A percentile compares a stretch with the other conserved stretches of the same genome.
These are phyloP conservation scores for Starmerella potacharoeniae DNA, from an alignment of 805 yeast species.

Conservation along the genomic window DNA sequence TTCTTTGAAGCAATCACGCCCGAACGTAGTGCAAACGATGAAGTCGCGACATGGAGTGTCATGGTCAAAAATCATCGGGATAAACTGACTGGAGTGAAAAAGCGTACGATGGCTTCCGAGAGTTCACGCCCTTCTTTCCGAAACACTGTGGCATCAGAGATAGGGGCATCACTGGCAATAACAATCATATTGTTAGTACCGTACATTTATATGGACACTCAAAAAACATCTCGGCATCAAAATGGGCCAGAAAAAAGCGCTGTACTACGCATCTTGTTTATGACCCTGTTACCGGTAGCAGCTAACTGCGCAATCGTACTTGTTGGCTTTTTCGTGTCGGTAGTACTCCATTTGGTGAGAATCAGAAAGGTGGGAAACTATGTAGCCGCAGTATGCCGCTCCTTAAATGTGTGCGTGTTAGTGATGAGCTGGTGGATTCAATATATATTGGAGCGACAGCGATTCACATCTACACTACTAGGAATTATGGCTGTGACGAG, in stretches of 20 bases:
- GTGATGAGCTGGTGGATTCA: conserved; percentile 48
- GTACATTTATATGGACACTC: conserved; percentile 60
- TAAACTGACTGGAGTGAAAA: conserved; percentile 73
- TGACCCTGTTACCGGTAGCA: conserved; percentile 16
- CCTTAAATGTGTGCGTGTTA: conserved; percentile 42
- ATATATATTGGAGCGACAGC: conserved; percentile 60
- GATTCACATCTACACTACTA: conserved; percentile 45
- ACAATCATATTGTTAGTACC: conserved; percentile 49
- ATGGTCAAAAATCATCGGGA: conserved; percentile 43
- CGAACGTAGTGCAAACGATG: not conserved
- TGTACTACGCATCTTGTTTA: conserved; percentile 41
- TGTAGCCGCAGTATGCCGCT: conserved; percentile 48
- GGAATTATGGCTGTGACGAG: conserved; percentile 48
- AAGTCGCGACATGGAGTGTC: not conserved
- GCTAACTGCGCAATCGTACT: conserved; percentile 21
- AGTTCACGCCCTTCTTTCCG: conserved; percentile 55
- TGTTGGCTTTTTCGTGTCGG: conserved; percentile 21
- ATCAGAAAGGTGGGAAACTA: not conserved
- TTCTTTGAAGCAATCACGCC: conserved; percentile 32
- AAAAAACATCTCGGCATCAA: conserved; percentile 50
- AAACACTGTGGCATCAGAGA: conserved; percentile 58
- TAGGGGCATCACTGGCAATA: conserved; percentile 48
- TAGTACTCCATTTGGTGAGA: not conserved
- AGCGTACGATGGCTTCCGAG: conserved; percentile 34
- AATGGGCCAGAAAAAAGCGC: conserved; percentile 29